A percentile compares a stretch with the other conserved stretches of the same genome.
phyloP scores from a whole-genome alignment of 1,284 basidiomycete genomes.

The Papiliotrema fonsecae region DNA sequence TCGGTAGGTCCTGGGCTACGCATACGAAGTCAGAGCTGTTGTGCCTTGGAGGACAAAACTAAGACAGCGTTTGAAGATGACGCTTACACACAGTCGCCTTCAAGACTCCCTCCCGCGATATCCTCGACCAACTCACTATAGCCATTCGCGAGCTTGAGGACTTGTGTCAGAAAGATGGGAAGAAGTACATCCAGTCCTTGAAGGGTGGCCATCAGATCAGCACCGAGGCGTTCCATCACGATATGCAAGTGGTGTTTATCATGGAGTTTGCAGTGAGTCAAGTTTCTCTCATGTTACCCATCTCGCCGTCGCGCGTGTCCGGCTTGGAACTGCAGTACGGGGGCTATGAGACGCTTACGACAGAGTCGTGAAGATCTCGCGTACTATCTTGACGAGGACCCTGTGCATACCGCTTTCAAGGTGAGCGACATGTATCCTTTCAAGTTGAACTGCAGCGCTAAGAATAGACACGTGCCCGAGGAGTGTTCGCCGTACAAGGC shows the following conservation, averaged over 20 bases:
- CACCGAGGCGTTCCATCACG: conserved; percentile 30
- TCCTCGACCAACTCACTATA: conserved; percentile 14
- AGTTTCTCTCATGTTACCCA: neutral
- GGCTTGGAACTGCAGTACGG: neutral
- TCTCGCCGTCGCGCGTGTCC: neutral
- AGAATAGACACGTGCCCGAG: neutral
- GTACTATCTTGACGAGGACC: conserved; percentile 36
- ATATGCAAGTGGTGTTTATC: conserved; percentile 38
- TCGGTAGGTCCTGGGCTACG: neutral
- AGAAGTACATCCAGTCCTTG: conserved; percentile 29
- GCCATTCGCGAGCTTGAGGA: conserved; percentile 27
- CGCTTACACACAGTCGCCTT: conserved; percentile 32
- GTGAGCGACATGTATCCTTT: conserved; percentile 9
- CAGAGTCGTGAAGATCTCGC: conserved; percentile 32
- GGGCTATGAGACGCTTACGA: neutral
- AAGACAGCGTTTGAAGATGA: neutral
- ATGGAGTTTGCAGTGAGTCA: conserved; percentile 35
- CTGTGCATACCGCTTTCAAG: conserved; percentile 39
- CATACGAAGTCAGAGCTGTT: neutral
- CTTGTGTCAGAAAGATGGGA: conserved; percentile 20
- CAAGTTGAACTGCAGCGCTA: conserved; percentile 13
- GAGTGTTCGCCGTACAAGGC: conserved; percentile 11
- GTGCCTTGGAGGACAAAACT: neutral
- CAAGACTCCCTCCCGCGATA: conserved; percentile 18
- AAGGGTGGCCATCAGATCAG: conserved; percentile 36